Evolutionary conservation across 2,329 filamentous ascomycete genomes (phyloP), one percentile per base, ranked within the genome.

Genomic region (Cordyceps pruinosa): DNA sequence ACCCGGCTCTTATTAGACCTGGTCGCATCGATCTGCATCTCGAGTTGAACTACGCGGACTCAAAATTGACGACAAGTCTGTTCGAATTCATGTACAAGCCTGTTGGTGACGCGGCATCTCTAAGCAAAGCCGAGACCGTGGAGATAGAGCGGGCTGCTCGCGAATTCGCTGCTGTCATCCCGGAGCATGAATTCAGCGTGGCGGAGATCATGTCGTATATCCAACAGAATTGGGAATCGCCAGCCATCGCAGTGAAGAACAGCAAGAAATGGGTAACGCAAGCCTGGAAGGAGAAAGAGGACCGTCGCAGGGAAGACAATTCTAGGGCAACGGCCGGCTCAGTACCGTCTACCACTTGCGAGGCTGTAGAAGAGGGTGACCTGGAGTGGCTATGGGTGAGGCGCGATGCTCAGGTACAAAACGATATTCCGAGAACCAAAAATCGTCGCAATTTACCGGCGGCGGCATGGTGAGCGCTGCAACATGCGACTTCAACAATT

Each of bases 21-120:
- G 85, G 84, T 0, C 72, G 84, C 2, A 80, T 88, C 0, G 84
- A 88, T 58, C 74, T 85, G 69, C 78, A 76, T 45, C 74, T 87
- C 17, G 52, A 48, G 10, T 47, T 48, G 13, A 44, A 26, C 19
- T 46, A 37, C 12, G 32, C 52, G 32, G 42, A 48, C 41, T 46
- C 26, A 30, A 19, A 10, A 7, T 34, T 19, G 51, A 19, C 51
- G 26, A 17, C 30, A n/a, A 17, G 39, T 19, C 39, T 46, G 28
- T 55, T 55, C 30, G 26, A 46, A n/a, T 56, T 56, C 17, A 42
- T 56, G 44, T 56, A 39, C 45, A 35, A 54, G 28, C 51, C 39
- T 46, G 41, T 54, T 23, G 41, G n/a, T 15, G 41, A 32, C 10
- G 26, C 28, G 21, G 35, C 48, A 41, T n/a, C n/a, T n/a, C n/a